Evolutionary conservation across 345 rosid genomes (phyloP).

Genomic region (Eutrema yunnanense): DNA sequence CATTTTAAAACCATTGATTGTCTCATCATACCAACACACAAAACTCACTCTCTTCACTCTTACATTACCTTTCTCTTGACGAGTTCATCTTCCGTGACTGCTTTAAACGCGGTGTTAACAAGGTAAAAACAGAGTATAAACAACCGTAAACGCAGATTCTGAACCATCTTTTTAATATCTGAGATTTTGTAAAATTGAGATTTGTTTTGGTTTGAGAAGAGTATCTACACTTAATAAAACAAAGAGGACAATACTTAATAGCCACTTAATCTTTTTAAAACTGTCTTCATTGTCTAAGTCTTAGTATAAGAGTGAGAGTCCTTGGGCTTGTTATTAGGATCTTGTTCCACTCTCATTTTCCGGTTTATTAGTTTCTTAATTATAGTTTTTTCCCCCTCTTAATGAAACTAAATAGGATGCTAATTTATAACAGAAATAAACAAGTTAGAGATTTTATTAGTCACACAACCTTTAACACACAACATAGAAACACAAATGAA

Average conservation of each 20-base stretch:
- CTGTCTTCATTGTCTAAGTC: constrained; percentile 2
- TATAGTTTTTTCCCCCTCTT: background rate
- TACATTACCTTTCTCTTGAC: constrained; percentile 21
- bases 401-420: background rate
- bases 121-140: constrained; percentile 20
- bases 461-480: background rate
- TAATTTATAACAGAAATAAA: background rate
- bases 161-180: constrained; percentile 9
- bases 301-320: constrained; percentile 3
- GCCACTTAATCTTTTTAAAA: constrained; percentile 6
- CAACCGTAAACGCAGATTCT: background rate
- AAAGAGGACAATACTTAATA: background rate
- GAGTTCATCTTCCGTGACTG: background rate
- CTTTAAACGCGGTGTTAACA: background rate
- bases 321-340: constrained; percentile 29
- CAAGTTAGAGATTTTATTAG: constrained; percentile 17
- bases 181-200: background rate
- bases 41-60: background rate
- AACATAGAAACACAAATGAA: constrained; percentile 21
- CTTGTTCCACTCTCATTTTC: background rate
- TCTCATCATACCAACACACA: background rate
- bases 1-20: background rate
- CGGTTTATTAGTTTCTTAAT: background rate
- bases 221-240: background rate
- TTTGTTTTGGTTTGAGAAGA: background rate